Evolutionary conservation across 1,139 yeast species (phyloP).

Genomic region (Blastobotrys indianensis): DNA sequence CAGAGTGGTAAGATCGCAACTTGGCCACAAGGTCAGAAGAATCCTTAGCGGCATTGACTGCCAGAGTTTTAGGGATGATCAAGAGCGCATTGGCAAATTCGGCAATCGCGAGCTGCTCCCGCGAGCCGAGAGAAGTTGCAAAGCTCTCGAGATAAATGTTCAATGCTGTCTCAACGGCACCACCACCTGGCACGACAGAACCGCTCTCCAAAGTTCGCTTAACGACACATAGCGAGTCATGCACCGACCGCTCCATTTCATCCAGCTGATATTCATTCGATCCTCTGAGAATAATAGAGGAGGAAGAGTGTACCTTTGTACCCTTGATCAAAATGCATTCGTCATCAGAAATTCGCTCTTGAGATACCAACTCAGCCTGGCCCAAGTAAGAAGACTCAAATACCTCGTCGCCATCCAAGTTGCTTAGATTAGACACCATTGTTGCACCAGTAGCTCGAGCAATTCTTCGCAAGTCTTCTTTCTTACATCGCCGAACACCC

Average conservation of each 20-base stretch:
- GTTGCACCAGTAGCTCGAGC: conserved; percentile 99
- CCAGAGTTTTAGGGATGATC: conserved; percentile 92
- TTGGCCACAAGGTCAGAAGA: conserved; percentile 92
- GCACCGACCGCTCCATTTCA: conserved; percentile 97
- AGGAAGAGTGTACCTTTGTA: conserved; percentile 86
- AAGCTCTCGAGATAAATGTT: conserved; percentile 93
- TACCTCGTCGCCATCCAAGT: conserved; percentile 96
- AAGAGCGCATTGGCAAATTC: conserved; percentile 91
- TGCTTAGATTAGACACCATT: conserved; percentile 76
- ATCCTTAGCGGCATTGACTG: conserved; percentile 97
- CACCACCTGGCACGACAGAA: conserved; percentile 96
- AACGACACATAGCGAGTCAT: conserved; percentile 90
- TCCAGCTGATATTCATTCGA: conserved; percentile 94
- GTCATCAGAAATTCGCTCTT: conserved; percentile 89
- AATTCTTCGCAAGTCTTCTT: conserved; percentile 92
- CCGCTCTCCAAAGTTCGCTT: conserved; percentile 96
- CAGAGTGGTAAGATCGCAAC: conserved; percentile 93
- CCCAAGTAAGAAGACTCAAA: conserved; percentile 87
- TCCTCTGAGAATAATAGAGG: conserved; percentile 91
- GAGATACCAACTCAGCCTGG: conserved; percentile 84
- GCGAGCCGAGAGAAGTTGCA: conserved; percentile 95
- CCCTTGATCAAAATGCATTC: conserved; percentile 95
- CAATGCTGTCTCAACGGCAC: conserved; percentile 95
- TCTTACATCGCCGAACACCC: conserved; percentile 97
- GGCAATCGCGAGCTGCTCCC: conserved; percentile 97